A percentile compares a stretch with the other conserved stretches of the same genome.
These are phyloP conservation scores for Vicia faba DNA, from an alignment of 306 rosid genomes.

Conservation along the genomic window DNA sequence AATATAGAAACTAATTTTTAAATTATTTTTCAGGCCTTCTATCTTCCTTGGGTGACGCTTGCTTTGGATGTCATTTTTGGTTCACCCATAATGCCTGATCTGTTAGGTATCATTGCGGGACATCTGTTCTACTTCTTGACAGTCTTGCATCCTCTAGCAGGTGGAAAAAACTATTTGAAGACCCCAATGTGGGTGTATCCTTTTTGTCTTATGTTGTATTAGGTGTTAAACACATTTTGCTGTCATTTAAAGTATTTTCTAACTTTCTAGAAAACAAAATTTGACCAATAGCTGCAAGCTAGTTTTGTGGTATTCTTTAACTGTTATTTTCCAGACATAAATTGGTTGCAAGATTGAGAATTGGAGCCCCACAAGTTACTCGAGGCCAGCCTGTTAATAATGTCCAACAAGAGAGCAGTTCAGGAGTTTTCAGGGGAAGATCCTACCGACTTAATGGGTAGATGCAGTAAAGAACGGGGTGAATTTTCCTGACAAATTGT, in stretches of 20 bases:
- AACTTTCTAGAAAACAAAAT: not conserved
- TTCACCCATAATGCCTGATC: conserved; percentile 62
- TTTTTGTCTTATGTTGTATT: too few species aligned
- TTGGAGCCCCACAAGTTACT: conserved; percentile 54
- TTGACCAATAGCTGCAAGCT: conserved; percentile 30
- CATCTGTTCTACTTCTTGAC: conserved; percentile 95
- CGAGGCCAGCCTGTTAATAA: conserved; percentile 51
- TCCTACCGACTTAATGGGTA: conserved; percentile 67
- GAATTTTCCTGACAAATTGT: conserved; percentile 16
- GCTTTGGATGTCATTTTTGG: conserved; percentile 94
- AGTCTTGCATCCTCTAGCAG: conserved; percentile 88
- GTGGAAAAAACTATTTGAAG: conserved; percentile 73
- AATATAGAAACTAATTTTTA: conserved; percentile 21
- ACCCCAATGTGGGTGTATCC: conserved; percentile 99
- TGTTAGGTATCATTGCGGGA: conserved; percentile 91
- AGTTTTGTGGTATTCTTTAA: conserved; percentile 47
- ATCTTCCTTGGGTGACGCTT: conserved; percentile 97
- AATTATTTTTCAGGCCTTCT: conserved; percentile 76
- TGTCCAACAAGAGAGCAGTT: conserved; percentile 51
- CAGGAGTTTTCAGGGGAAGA: conserved; percentile 86
- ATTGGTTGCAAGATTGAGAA: conserved; percentile 78
- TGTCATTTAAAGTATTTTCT: too few species aligned
- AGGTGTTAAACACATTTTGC: too few species aligned
- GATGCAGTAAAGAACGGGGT: conserved; percentile 5
- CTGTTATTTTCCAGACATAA: conserved; percentile 59